Evolutionary conservation across 257 asterid genomes (phyloP).

Genomic region (Nicotiana attenuata): DNA sequence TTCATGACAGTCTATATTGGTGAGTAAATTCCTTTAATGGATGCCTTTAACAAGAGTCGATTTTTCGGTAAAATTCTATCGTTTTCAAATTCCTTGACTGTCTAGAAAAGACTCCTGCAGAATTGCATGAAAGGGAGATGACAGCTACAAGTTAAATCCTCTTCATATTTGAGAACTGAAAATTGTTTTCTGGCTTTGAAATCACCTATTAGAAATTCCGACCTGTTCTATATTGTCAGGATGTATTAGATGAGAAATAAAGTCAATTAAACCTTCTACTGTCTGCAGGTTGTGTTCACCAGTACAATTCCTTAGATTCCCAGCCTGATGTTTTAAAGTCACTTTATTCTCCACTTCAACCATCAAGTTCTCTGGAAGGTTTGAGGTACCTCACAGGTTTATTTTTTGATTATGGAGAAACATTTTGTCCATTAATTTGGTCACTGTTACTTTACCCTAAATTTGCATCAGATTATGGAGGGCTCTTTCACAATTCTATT

Average conservation of each 20-base stretch:
- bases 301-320: conserved; percentile 84
- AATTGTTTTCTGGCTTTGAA: not conserved
- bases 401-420: not conserved
- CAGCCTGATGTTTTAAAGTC: conserved; percentile 94
- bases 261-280: conserved; percentile 14
- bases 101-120: not conserved
- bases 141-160: not conserved
- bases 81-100: not conserved
- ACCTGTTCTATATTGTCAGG: not conserved
- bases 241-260: not conserved
- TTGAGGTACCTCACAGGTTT: conserved; percentile 48
- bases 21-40: conserved; percentile 32
- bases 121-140: not conserved
- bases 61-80: not conserved
- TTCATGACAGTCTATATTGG: conserved; percentile 80
- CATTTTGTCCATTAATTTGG: not conserved
- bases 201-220: conserved; percentile 6
- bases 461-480: not conserved
- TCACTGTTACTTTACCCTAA: not conserved
- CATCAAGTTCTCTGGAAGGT: conserved; percentile 82
- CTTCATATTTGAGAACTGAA: conserved; percentile 3
- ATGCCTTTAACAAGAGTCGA: not conserved
- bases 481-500: not conserved
- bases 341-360: conserved; percentile 89
- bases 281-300: conserved; percentile 79